phyloP scores from a whole-genome alignment of 2,329 filamentous ascomycete genomes.

The Pseudocercospora fuligena region DNA sequence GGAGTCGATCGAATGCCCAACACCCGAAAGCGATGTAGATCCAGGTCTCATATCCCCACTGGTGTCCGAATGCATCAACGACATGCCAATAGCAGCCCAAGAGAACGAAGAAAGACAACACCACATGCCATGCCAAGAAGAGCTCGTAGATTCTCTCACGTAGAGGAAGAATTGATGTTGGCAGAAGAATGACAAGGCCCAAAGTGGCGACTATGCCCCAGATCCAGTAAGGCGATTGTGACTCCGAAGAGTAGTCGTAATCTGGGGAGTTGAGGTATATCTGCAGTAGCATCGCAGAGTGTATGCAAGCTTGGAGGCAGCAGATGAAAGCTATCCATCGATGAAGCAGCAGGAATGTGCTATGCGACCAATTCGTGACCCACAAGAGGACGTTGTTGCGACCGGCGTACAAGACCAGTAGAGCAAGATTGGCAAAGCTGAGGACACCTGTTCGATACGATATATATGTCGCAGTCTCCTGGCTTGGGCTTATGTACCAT shows the following conservation, averaged over 20 bases:
- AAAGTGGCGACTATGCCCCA: slow-evolving; percentile 30
- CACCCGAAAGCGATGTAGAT: slow-evolving; percentile 50
- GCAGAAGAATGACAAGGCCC: slow-evolving; percentile 35
- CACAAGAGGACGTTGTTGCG: slow-evolving; percentile 57
- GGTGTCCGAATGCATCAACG: slow-evolving; percentile 40
- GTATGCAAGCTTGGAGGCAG: slow-evolving; percentile 53
- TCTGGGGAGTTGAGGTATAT: slow-evolving; percentile 38
- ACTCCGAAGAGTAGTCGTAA: slow-evolving; percentile 22
- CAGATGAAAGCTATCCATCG: slow-evolving; percentile 55
- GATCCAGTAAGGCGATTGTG: slow-evolving; percentile 32
- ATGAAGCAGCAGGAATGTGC: slow-evolving; percentile 56
- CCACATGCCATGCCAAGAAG: slow-evolving; percentile 53
- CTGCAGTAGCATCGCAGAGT: slow-evolving; percentile 51
- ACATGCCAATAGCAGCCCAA: slow-evolving; percentile 54
- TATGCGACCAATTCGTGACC: slow-evolving; percentile 56
- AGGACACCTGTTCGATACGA: slow-evolving; percentile 50
- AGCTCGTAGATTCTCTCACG: slow-evolving; percentile 49
- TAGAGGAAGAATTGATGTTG: slow-evolving; percentile 44
- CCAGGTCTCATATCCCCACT: slow-evolving; percentile 57
- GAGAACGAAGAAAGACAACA: slow-evolving; percentile 48
- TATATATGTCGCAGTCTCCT: slow-evolving; percentile 30
- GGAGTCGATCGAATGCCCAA: slow-evolving; percentile 54
- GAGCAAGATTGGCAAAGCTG: slow-evolving; percentile 48
- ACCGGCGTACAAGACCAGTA: slow-evolving; percentile 52
- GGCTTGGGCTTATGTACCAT: slow-evolving; percentile 27